phyloP scores from a whole-genome alignment of 306 rosid species.

The Neltuma alba region DNA sequence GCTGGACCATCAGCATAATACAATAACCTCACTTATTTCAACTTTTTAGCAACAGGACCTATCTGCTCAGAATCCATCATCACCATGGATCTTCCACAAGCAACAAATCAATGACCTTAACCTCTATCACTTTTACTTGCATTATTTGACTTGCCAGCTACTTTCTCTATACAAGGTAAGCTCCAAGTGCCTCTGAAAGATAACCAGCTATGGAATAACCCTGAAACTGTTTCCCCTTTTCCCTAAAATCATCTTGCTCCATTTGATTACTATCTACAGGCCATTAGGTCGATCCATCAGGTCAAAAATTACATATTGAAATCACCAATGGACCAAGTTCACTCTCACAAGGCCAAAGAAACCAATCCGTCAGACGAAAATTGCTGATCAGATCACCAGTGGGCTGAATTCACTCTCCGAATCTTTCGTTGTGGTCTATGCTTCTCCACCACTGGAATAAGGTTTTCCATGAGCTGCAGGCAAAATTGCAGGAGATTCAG shows the following conservation, averaged over 20 bases:
- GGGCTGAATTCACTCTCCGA: constrained; percentile 55
- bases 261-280: constrained; percentile 30
- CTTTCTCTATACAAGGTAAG: constrained; percentile 29
- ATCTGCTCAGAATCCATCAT: constrained; percentile 14
- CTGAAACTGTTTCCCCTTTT: neutral
- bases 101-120: neutral
- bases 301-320: constrained; percentile 15
- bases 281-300: constrained; percentile 1
- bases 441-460: constrained; percentile 60
- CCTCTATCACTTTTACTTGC: neutral
- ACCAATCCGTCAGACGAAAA: neutral
- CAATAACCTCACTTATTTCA: constrained; percentile 5
- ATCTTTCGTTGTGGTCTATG: constrained; percentile 46
- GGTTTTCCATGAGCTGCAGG: constrained; percentile 71
- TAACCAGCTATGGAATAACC: neutral
- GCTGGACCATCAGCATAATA: constrained; percentile 2
- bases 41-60: constrained; percentile 3
- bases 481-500: neutral
- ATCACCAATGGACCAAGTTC: constrained; percentile 39
- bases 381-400: constrained; percentile 19
- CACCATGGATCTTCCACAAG: constrained; percentile 26
- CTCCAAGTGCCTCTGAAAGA: neutral
- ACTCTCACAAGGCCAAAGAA: neutral
- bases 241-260: constrained; percentile 23
- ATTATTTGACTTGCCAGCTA: constrained; percentile 11